Evolutionary conservation across 2,329 filamentous ascomycete genomes (phyloP).

Genomic region (Phialophora chinensis): DNA sequence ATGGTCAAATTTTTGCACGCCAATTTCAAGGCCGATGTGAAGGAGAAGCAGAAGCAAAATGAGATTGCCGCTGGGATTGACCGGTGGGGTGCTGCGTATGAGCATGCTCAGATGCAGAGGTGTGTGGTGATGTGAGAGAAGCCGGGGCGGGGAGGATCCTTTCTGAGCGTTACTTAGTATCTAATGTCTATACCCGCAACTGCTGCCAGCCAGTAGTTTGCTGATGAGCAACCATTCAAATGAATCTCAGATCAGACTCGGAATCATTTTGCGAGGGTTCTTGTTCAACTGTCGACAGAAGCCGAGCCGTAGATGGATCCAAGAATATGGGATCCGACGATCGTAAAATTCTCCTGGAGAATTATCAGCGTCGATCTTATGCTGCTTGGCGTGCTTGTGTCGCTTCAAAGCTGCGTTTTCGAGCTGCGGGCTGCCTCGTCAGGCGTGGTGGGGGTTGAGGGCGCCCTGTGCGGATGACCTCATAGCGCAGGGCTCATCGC

Average conservation of each 20-base stretch:
- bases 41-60: conserved; percentile 71
- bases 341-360: background rate
- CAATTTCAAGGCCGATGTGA: conserved; percentile 75
- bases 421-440: background rate
- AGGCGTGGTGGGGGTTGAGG: background rate
- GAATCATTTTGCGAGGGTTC: background rate
- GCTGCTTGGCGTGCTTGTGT: background rate
- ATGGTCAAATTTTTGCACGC: conserved; percentile 72
- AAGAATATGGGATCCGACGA: background rate
- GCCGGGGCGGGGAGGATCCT: background rate
- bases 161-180: background rate
- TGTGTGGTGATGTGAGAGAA: conserved; percentile 40
- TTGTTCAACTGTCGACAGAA: background rate
- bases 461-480: background rate
- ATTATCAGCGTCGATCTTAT: background rate
- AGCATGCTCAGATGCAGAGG: conserved; percentile 49
- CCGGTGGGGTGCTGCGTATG: conserved; percentile 71
- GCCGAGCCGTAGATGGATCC: background rate
- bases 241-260: background rate
- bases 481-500: background rate
- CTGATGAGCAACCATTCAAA: background rate
- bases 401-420: background rate
- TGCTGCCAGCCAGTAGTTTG: background rate
- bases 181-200: conserved; percentile 2
- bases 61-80: conserved; percentile 77